Evolutionary conservation across 257 asterid genomes (phyloP).

Genomic region (Solanum okadae): DNA sequence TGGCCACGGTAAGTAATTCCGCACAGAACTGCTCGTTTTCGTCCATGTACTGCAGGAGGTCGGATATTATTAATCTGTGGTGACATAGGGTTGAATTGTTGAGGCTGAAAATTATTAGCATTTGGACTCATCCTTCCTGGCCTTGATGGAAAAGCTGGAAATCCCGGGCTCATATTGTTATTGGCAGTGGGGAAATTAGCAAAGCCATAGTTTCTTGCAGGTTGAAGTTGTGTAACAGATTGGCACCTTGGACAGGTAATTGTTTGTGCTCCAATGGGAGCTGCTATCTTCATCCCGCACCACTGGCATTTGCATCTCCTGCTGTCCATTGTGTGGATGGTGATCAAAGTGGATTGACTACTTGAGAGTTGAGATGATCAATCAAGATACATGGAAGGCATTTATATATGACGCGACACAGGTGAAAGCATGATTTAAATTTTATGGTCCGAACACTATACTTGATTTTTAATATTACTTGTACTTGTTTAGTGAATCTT

Average conservation of each 20-base stretch:
- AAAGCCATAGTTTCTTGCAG: background rate
- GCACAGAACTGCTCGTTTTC: constrained; percentile 57
- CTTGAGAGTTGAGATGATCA: background rate
- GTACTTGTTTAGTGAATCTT: background rate
- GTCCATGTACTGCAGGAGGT: constrained; percentile 27
- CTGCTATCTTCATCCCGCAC: constrained; percentile 32
- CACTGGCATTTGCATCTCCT: constrained; percentile 38
- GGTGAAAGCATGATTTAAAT: background rate
- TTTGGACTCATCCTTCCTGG: background rate
- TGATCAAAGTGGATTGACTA: background rate
- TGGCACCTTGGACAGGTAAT: constrained; percentile 40
- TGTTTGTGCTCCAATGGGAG: constrained; percentile 27
- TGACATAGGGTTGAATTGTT: constrained; percentile 1
- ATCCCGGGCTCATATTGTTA: constrained; percentile 5
- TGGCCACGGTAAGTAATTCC: constrained; percentile 56
- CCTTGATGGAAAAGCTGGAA: background rate
- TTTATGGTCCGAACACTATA: background rate
- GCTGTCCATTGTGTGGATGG: constrained; percentile 23
- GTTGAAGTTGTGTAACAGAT: constrained; percentile 4
- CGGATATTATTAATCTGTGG: background rate
- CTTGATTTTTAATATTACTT: background rate
- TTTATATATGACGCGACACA: background rate
- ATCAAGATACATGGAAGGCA: background rate
- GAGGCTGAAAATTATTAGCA: background rate
- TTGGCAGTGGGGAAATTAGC: background rate